Percentiles rank a stretch among this genome's conserved stretches.
Evolutionary conservation across 257 asterid species (phyloP).

Genomic region (Petrea volubilis): DNA sequence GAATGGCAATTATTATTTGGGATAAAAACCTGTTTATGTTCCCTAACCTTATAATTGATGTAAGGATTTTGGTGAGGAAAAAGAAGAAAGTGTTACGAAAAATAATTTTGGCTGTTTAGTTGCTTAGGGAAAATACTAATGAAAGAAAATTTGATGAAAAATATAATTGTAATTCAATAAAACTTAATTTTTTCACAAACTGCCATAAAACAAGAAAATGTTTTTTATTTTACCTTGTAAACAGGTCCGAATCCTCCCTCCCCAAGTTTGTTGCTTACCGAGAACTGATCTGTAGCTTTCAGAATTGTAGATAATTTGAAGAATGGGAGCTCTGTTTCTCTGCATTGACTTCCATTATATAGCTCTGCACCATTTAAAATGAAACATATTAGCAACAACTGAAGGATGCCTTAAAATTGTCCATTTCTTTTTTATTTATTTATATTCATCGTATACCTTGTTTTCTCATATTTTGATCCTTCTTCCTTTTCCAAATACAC

Average conservation of each 20-base stretch:
- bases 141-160: too few species aligned
- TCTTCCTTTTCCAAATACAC: background rate
- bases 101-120: too few species aligned
- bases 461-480: background rate
- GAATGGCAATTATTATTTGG: background rate
- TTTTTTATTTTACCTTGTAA: background rate
- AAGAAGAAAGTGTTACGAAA: too few species aligned
- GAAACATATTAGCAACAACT: background rate
- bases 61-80: too few species aligned
- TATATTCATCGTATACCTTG: background rate
- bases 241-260: constrained; percentile 1
- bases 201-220: background rate
- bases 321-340: background rate
- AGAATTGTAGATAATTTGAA: background rate
- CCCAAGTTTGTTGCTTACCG: background rate
- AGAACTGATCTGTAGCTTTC: background rate
- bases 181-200: background rate
- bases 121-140: too few species aligned
- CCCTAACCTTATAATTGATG: too few species aligned
- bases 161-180: too few species aligned
- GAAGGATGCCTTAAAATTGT: too few species aligned
- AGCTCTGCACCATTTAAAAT: background rate
- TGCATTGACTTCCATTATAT: background rate
- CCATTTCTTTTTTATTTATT: background rate
- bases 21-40: too few species aligned